Base-by-base conservation (phyloP, 2,329 filamentous ascomycete species). In the Ophiosphaerella herpotricha region DNA sequence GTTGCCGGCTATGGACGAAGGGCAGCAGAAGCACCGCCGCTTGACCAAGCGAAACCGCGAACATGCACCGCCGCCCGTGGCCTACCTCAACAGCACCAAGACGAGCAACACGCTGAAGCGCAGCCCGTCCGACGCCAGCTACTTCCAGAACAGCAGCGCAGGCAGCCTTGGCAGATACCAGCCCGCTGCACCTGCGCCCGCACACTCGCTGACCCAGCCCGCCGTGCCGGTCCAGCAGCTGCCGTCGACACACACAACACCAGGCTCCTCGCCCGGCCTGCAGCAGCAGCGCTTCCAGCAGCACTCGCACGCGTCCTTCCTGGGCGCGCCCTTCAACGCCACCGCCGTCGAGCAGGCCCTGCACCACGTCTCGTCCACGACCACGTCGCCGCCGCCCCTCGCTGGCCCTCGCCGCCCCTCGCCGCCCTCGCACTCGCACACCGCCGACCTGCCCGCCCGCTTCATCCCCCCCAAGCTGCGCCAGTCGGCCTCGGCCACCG, bases 401-500 rank as follows among this genome's bases (percentile, higher is more conserved):
- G 43, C 47, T 38, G 46, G 36, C 36, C 46, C 57, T 40, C 54
- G 61, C 44, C 65, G 64, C 39, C 67, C 67, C n/a, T 52, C 57
- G 26, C 62, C 61, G 48, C 64, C 61, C 35, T 53, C 55, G 47
- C 70, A 66, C 64, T 53, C 68, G 18, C 53, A 63, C 38, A 69
- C 66, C 21, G 44, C 59, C 43, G 66, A 68, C 53, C 58, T 55
- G 45, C 52, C 47, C 41, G 42, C 59, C 42, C 52, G 54, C 35
- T 56, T 56, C 48, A 50, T 39, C 43, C 54, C 63, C 24, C 68
- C 67, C 43, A 66, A 61, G 47, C 73, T 77, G 47, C 66, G 71
- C 54, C 68, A 77, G 62, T 73, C 72, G 46, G 71, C 74, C 55
- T 76, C 74, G 64, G 72, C 77, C 64, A 71, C 68, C 36, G 70